Percentiles rank a stretch among this genome's conserved stretches.
Evolutionary conservation across 805 yeast genomes (phyloP).

Genomic region (Saccharomycopsis selenospora): DNA sequence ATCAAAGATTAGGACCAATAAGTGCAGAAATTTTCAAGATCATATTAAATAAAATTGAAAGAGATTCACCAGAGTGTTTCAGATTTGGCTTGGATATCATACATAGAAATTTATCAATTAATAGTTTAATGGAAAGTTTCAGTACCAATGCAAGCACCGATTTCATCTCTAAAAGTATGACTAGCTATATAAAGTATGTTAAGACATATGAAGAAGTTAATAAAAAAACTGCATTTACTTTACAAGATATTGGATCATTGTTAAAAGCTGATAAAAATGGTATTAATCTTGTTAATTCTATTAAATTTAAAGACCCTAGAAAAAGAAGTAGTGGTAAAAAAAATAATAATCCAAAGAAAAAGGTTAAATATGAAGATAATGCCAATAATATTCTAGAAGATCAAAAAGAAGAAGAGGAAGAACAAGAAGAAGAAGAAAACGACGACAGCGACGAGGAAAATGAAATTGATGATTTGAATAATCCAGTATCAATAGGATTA

Average conservation of each 20-base stretch:
- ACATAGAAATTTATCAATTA: slow-evolving; percentile 25
- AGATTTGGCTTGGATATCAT: slow-evolving; percentile 27
- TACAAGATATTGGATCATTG: slow-evolving; percentile 14
- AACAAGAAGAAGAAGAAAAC: slow-evolving; percentile 28
- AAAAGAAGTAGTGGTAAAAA: slow-evolving; percentile 26
- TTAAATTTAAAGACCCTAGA: slow-evolving; percentile 34
- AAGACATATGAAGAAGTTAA: slow-evolving; percentile 9
- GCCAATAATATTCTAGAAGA: slow-evolving; percentile 25
- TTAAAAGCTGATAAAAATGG: slow-evolving; percentile 5
- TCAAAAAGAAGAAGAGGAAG: slow-evolving; percentile 24
- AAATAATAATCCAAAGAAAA: slow-evolving; percentile 24
- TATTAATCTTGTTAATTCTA: slow-evolving; percentile 10
- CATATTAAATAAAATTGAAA: slow-evolving; percentile 54
- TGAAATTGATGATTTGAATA: slow-evolving; percentile 24
- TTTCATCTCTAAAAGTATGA: slow-evolving; percentile 13
- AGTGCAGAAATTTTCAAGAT: slow-evolving; percentile 57
- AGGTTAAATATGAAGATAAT: slow-evolving; percentile 26
- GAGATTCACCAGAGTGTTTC: slow-evolving; percentile 36
- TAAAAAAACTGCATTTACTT: slow-evolving; percentile 6
- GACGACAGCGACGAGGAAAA: slow-evolving; percentile 30
- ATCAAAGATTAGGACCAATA: slow-evolving; percentile 61
- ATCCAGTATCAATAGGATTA: slow-evolving; percentile 13
- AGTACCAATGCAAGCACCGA: slow-evolving; percentile 5
- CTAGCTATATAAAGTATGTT: slow-evolving; percentile 14
- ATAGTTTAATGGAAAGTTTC: slow-evolving; percentile 3